Evolutionary conservation across 139 green algal genomes (phyloP), one percentile per base, ranked within the genome.

Genomic region (Auxenochlorella pyrenoidosa): DNA sequence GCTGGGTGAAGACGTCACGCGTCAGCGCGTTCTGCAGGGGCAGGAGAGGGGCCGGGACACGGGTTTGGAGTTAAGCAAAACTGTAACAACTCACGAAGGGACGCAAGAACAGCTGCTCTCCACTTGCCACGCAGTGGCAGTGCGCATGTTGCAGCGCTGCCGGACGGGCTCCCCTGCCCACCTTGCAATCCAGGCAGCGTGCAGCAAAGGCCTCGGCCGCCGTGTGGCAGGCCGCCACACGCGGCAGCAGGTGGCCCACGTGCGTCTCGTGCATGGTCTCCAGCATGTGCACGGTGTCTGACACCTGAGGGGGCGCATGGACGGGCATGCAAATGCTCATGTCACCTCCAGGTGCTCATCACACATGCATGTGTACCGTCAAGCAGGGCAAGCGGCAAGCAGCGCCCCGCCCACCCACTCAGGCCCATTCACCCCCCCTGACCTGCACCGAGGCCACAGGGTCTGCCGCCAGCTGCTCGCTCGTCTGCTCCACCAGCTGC

Each of bases 261-360:
- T 98, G 95, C 54, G 90, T 88, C 63, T 96, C 91, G 73, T 95
- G 92, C 88, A 98, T 98, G 12, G 92, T 90, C 71, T 99, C 96
- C 80, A 98, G 90, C 44, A 95, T 94, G 18, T 89, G 91, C 47
- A 91, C 92, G 12, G 93, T 90, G 88, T 98, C 95, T 30, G 95
- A 84, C 28, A 94, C 88, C 24, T 76, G 70, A 5, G 71, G 59
- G 12, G 30, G 34, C n/a, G 38, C 22, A 58, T 38, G 44, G 10
- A 40, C 16, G 32, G 24, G 19, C n/a, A 79, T 12, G 12, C 8
- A 12, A 18, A 12, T 18, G 47, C 47, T 6, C 47, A 58, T 18
- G 6, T 58, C 12, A 58, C 47, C 6, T 58, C 47, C 6, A 58
- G 47, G n/a, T n/a, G n/a, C n/a, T n/a, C n/a, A n/a, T n/a, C n/a